Evolutionary conservation across 2,329 filamentous ascomycete genomes (phyloP).

Genomic region (Septoria petroselini): DNA sequence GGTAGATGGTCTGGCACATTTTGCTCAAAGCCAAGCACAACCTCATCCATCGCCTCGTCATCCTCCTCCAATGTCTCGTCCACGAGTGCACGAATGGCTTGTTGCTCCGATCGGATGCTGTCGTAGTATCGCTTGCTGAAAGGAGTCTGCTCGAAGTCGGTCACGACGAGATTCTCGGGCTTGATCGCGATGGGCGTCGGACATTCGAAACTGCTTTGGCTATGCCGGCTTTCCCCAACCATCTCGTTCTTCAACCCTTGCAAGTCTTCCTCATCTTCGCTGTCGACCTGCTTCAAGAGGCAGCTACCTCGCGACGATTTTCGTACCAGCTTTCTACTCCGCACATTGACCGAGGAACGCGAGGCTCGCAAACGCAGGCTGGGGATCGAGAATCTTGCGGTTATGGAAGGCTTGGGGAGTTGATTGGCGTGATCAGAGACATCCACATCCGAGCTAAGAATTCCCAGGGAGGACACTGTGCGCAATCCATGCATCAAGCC

Average conservation of each 20-base stretch:
- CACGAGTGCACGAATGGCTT: constrained; percentile 28
- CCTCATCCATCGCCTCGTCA: constrained; percentile 26
- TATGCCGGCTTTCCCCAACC: not conserved
- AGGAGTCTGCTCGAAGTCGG: constrained; percentile 34
- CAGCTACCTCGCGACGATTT: constrained; percentile 1
- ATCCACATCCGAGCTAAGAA: not conserved
- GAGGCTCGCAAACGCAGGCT: constrained; percentile 9
- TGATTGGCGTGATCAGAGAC: not conserved
- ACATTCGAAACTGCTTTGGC: not conserved
- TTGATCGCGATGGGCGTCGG: constrained; percentile 3
- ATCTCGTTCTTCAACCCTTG: not conserved
- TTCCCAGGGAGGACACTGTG: constrained; percentile 11
- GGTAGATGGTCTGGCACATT: constrained; percentile 46
- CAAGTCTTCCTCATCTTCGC: not conserved
- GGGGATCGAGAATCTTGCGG: constrained; percentile 11
- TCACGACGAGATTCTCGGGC: constrained; percentile 27
- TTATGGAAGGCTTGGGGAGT: not conserved
- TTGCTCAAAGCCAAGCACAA: constrained; percentile 34
- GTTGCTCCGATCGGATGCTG: constrained; percentile 27
- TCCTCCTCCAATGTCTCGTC: constrained; percentile 29
- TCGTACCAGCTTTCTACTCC: constrained; percentile 10
- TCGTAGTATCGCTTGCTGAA: constrained; percentile 35
- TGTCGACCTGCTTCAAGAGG: not conserved
- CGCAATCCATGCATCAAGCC: constrained; percentile 14
- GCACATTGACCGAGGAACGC: constrained; percentile 14